Base-by-base conservation (phyloP, 2,329 filamentous ascomycete species). In the Didymella glomerata region DNA sequence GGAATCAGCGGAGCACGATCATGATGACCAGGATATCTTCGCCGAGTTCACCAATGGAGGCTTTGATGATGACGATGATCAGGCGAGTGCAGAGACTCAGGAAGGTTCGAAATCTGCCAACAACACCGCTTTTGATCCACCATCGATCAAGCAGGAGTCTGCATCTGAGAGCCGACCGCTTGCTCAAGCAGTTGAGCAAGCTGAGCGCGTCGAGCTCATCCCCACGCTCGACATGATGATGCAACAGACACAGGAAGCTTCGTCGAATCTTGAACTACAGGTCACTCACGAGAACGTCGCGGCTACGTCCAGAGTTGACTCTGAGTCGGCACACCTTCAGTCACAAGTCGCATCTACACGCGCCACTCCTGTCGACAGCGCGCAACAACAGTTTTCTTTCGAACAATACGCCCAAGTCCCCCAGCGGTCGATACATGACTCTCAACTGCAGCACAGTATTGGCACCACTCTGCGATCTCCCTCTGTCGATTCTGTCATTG, bases 31-130 rank as follows among this genome's bases (percentile, higher is more conserved):
- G 4, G 41, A 46, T 8, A 6, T 54, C 2, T 59, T 59, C 14
- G 41, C 32, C 13, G 32, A 50, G n/a, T 59, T 54, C n/a, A 50
- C 47, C 6, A 50, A 59, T 13, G 38, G 51, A 27, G 46, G 38
- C 0, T 10, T 27, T 13, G 22, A 59, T 25, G 20, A 50, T 5
- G 11, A 25, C 22, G 45, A 47, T 18, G 28, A 5, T 8, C 34
- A 5, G 10, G 1, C 8, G 1, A 24, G 5, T 22, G 27, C 6
- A 13, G 20, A 13, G 2, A 16, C 14, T 24, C 20, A 30, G 8
- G n/a, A 36, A 30, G 13, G 7, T 25, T 1, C 20, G 3, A 2
- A 24, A 10, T 16, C 11, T 3, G 25, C 36, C 2, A 5, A 20
- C 10, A 13, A 16, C 22, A 7, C 4, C 14, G 22, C 22, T 25